phyloP scores from a whole-genome alignment of 768 basidiomycete genomes.

The Chalciporus chontae region DNA sequence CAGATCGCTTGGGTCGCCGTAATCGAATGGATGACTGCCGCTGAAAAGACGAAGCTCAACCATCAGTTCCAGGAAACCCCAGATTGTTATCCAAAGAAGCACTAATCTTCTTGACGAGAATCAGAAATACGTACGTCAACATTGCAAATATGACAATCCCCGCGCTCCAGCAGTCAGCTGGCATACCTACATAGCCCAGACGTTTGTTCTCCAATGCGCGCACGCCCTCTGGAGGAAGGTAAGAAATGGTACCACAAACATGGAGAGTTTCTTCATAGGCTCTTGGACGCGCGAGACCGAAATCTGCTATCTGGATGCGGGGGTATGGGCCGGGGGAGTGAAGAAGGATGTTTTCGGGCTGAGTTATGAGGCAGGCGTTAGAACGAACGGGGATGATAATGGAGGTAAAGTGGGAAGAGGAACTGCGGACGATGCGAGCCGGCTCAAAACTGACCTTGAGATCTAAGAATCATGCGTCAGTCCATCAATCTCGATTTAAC shows the following conservation, averaged over 20 bases:
- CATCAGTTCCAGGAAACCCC: conserved; percentile 10
- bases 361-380: neutral
- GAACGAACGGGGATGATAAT: neutral
- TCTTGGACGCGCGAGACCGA: conserved; percentile 76
- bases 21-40: conserved; percentile 77
- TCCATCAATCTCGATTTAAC: neutral
- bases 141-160: conserved; percentile 81
- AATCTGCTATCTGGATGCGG: conserved; percentile 81
- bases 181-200: conserved; percentile 74
- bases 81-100: neutral
- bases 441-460: conserved; percentile 53
- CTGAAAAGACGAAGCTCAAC: conserved; percentile 33
- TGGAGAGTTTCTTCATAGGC: conserved; percentile 81
- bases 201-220: conserved; percentile 73
- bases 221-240: conserved; percentile 83
- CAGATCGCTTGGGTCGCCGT: conserved; percentile 34
- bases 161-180: conserved; percentile 88
- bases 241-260: conserved; percentile 85
- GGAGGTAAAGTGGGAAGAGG: neutral
- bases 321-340: conserved; percentile 81
- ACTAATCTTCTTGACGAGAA: neutral
- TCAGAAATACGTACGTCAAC: conserved; percentile 58
- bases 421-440: neutral
- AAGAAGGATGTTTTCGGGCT: conserved; percentile 85
- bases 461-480: conserved; percentile 38